A percentile compares a stretch with the other conserved stretches of the same genome.
Conservation (phyloP, 176 grass and related monocot genomes). For the Dendrocalamus sinicus region DNA sequence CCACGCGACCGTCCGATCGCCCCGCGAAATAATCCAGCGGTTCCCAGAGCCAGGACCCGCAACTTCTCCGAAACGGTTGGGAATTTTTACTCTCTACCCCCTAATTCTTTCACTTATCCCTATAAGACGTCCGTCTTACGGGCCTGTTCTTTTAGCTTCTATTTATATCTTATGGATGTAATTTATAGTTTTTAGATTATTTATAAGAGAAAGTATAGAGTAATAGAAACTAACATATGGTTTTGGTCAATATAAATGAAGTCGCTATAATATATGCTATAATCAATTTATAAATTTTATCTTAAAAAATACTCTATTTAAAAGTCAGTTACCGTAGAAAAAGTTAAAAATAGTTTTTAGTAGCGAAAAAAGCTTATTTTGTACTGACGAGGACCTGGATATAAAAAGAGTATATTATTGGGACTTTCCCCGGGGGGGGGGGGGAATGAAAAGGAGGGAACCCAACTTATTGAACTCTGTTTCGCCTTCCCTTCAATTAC, state of each 20-base stretch:
- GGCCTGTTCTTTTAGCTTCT: too few species aligned
- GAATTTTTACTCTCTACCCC: fast-evolving
- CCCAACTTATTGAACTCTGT: constrained; percentile 4
- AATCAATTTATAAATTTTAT: too few species aligned
- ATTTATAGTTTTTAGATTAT: too few species aligned
- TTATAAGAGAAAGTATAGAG: too few species aligned
- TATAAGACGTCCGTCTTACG: fast-evolving
- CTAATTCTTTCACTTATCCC: fast-evolving
- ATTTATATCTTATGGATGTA: fast-evolving
- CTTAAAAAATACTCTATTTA: too few species aligned
- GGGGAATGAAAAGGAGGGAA: neutral
- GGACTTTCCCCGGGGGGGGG: too few species aligned
- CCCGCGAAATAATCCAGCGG: constrained; percentile 46
- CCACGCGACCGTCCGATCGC: constrained; percentile 38
- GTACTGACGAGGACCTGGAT: neutral
- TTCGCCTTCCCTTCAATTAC: neutral
- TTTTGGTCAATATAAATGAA: too few species aligned
- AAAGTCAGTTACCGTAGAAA: too few species aligned
- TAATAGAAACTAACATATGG: fast-evolving
- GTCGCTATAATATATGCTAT: fast-evolving
- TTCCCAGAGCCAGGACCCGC: neutral
- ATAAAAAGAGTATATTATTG: fast-evolving
- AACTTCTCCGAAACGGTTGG: constrained; percentile 17
- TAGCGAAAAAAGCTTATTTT: too few species aligned
- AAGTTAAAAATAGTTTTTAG: too few species aligned